Evolutionary conservation across 2,329 filamentous ascomycete species (phyloP), one percentile per base, ranked within the genome.

Genomic region (Cladorrhinum sp.): DNA sequence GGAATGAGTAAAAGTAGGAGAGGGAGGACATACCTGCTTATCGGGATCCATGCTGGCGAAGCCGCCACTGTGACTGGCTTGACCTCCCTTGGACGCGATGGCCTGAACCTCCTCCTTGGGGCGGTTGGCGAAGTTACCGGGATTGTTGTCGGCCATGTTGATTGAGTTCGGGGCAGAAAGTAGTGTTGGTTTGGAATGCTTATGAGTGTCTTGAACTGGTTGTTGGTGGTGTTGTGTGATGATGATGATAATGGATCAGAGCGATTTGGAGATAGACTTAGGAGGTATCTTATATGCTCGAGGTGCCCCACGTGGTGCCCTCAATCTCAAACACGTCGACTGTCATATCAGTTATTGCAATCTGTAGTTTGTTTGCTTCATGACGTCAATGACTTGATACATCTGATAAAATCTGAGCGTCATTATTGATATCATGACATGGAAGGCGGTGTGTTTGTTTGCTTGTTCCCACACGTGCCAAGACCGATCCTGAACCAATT

Each of bases 71-170:
- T 76, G 73, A 61, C 75, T 76, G 4, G 74, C 59, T 59, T 76
- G 68, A 14, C 77, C 76, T 20, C 77, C 76, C 68, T 77, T 78
- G 56, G 71, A 71, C 0, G 76, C 76, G 58, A 79, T 78, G 2
- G 75, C 71, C 2, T 72, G 67, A 16, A 80, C 77, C 66, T 82
- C 78, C 10, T 79, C 77, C 57, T 75, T 74, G 62, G 78, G 71
- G 7, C 73, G 72, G 70, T 76, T 76, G 68, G 71, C 70, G 64
- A 75, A 76, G 64, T 76, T 76, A 61, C 71, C 73, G 39, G 74
- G 74, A 65, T 77, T 76, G 56, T 66, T 64, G 59, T 69, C 64
- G 54, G 67, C 62, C 67, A 69, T 69, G 46, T 8, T 66, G 60
- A 51, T 18, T 55, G 21, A 36, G 33, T 3, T 28, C 9, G 33